Evolutionary conservation across 2,329 filamentous ascomycete species (phyloP), one percentile per base, ranked within the genome.

Genomic region (Aspergillus sp.): DNA sequence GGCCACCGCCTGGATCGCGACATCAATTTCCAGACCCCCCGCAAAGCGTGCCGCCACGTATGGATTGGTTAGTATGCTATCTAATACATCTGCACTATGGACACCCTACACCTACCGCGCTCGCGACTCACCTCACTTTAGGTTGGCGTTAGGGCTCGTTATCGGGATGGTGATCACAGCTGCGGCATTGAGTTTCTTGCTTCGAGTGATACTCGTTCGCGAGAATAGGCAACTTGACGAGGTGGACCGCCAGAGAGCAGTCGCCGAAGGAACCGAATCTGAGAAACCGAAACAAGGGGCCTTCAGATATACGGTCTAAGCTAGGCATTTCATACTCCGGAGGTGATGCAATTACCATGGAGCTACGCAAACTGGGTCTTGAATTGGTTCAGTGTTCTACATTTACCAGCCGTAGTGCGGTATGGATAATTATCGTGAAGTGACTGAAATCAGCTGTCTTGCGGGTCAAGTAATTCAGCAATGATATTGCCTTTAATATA

Each of bases 21-120:
- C 71, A 20, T 72, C 75, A 4, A 75, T 83, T 30, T 75, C 79
- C 0, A 74, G 79, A 0, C 80, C 80, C 0, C 77, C 79, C 0
- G 80, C 78, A 0, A 83, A 83, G 66, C 76, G 80, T 34, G 80
- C 80, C 1, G 79, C 78, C 0, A 78, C 80, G 1, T 74, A 78
- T 39, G 80, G 80, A 1, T 74, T 81, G 45, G 80, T 82, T 67
- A 83, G 82, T 61, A 73, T 75, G 3, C 64, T 83, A 13, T 78
- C 78, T 12, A 81, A 82, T 62, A 73, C 71, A 0, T 74, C 76
- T 24, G 72, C 69, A 41, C 80, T 82, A 62, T 82, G 76, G 72
- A 77, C 75, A 0, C 72, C 76, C 0, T 80, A 76, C 59, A 79
- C 77, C 9, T 80, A 79, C 60, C 71, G 70, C 18, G 56, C 65